Evolutionary conservation across 257 asterid genomes (phyloP), one percentile per base, ranked within the genome.

Genomic region (Datura wrightii): DNA sequence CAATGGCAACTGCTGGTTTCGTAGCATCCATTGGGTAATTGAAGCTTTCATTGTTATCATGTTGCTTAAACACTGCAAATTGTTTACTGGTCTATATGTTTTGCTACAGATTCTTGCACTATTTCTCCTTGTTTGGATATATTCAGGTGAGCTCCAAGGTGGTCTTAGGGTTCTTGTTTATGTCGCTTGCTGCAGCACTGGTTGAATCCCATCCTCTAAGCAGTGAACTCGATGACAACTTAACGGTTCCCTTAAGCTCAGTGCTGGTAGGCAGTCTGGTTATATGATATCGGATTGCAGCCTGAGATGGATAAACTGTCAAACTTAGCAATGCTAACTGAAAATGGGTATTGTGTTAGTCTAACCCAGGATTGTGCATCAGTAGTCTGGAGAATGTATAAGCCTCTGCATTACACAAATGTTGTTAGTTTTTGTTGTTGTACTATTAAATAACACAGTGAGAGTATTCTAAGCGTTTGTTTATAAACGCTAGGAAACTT

Each of bases 131-230:
- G 36, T 90, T 94, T 79, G 99, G 99, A 70, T 94, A 86, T 85
- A 81, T 94, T 48, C 90, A 91, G 88, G 94, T 90, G 88, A 93
- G 93, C 86, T 83, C 83, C 52, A 65, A 89, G 53, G 90, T 87
- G 97, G 93, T 91, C 58, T 15, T 87, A 41, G 94, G 94, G 78
- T 93, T 96, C 86, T 86, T 94, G 85, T 65, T 86, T 14, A 93
- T 90, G 48, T 96, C 99, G 31, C 53, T 96, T 84, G 95, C 90
- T 15, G 84, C 98, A 80, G 91, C 98, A 56, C 87, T 96, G 88
- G 96, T 94, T 1, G 99, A 96, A 89, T 96, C 99, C 36, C 99
- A 92, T 88, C 98, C 99, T 44, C 37, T 94, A 62, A 96, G 99
- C 90, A 92, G 91, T 1, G 92, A 89, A 58, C 90, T 96, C 42